Percentiles rank a stretch among this genome's conserved stretches.
Conservation (phyloP, 805 yeast genomes). For the Pichia phayaonensis region DNA sequence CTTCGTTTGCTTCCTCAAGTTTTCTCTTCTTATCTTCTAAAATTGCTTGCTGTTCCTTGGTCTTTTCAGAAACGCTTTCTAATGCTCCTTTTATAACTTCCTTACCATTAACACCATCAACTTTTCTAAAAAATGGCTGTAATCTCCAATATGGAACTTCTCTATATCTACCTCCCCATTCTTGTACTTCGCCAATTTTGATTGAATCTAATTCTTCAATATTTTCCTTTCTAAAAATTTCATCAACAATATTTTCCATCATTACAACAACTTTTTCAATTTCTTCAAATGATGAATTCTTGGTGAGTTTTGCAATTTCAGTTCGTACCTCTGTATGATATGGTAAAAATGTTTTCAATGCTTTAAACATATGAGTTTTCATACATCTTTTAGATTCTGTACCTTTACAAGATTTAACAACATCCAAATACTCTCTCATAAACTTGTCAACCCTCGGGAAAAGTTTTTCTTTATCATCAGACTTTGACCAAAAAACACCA, state of each 20-base stretch:
- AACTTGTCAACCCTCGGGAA: constrained; percentile 83
- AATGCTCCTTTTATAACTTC: constrained; percentile 22
- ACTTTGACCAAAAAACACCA: constrained; percentile 65
- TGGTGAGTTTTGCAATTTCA: constrained; percentile 48
- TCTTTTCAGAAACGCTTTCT: constrained; percentile 8
- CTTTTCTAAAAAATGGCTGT: constrained; percentile 90
- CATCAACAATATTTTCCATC: constrained; percentile 61
- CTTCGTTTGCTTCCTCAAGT: constrained; percentile 1
- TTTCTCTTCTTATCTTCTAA: constrained; percentile 9
- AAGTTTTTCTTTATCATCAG: constrained; percentile 50
- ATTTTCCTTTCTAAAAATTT: constrained; percentile 44
- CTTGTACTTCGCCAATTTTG: constrained; percentile 40
- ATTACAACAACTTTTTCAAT: constrained; percentile 44
- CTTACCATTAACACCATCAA: constrained; percentile 64
- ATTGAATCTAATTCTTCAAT: constrained; percentile 52
- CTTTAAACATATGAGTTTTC: constrained; percentile 89
- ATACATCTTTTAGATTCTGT: constrained; percentile 74
- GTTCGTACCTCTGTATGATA: constrained; percentile 73
- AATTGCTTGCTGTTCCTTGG: constrained; percentile 11
- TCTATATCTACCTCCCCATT: constrained; percentile 81
- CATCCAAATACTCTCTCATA: constrained; percentile 81
- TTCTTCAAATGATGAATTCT: constrained; percentile 36
- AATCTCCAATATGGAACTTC: constrained; percentile 91
- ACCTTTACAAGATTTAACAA: constrained; percentile 54
- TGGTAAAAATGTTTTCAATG: constrained; percentile 72